Evolutionary conservation across 495 filamentous ascomycete genomes (phyloP), one percentile per base, ranked within the genome.

Genomic region (Evansstolkia leycettana): DNA sequence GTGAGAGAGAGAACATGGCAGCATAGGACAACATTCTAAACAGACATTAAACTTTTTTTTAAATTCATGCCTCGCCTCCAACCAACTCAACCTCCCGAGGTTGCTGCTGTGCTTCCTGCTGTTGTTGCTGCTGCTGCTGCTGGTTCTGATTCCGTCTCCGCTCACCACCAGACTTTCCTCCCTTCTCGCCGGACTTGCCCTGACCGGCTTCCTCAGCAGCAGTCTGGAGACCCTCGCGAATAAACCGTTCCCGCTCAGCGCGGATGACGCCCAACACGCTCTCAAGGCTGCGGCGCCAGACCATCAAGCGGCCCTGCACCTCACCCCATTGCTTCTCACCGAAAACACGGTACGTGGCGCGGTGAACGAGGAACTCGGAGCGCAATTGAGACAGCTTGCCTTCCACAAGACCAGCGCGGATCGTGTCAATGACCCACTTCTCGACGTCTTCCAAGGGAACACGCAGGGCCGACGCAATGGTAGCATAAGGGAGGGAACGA

Each of bases 291-390:
- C 68, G 63, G 64, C 82, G 80, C 88, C 86, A 96, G 50, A 81
- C 82, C 60, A 94, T 87, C 48, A 99, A 60, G 27, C 87, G 72
- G 20, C 76, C 78, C 45, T 83, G 84, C 14, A 99, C 77, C 67
- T 96, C 87, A 34, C 79, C 75, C 92, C 92, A 99, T 65, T 99
- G 90, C 69, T 88, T 92, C 73, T 94, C 83, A 39, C 84, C 84
- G 48, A 99, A 96, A 17, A 94, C 89, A 18, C 90, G 75, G 70
- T 95, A 94, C 37, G 85, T 92, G 43, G 82, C 84, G 41, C 86
- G 73, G 65, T 99, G 90, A 28, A 99, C 83, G 10, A 94, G 67
- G 71, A 99, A 96, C 17, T 85, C 80, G 52, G 85, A 75, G 43
- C 84, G 84, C 48, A 85, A 72, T 64, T 99, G 90, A 15, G 78